Evolutionary conservation across 1,284 basidiomycete genomes (phyloP), one percentile per base, ranked within the genome.

Genomic region (Melanopsichium pennsylvanicum): DNA sequence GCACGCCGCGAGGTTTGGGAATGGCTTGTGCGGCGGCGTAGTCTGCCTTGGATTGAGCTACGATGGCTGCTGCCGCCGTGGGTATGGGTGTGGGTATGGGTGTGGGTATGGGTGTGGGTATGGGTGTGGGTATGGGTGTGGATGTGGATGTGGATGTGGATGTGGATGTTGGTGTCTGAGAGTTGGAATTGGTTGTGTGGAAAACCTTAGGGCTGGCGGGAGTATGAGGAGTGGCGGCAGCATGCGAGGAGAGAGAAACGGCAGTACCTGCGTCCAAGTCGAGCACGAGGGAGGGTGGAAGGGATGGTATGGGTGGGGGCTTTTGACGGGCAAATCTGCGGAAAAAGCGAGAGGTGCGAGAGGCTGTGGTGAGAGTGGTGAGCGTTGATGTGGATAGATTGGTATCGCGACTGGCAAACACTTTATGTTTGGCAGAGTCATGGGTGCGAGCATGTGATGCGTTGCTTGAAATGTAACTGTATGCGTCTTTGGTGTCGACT

Each of bases 261-360:
- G 67, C 49, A 2, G 52, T 49, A 13, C 61, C 55, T 3, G 60
- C 60, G 31, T 61, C 61, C 8, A 70, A 32, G 18, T 70, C 57
- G 27, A 70, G 41, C 23, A 59, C 47, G 1, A 70, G 46, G 10
- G 67, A 39, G 9, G 67, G 67, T 5, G 67, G 61, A 2, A 66
- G 54, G 27, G 61, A 64, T 3, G 67, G 61, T 4, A 66, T 46
- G 2, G 57, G 61, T 13, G 67, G 67, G 3, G 51, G 36, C 26
- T 58, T 60, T 3, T 26, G 26, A 31, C 57, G 42, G 1, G 27
- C 41, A 11, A 67, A 67, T 9, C 47, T 32, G 13, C 57, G 43
- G 23, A 67, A 67, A 48, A 67, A 67, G 12, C 57, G 40, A 3
- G 52, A 56, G 0, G 56, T 52, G n/a, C 57, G 45, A 1, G 63